A percentile compares a stretch with the other conserved stretches of the same genome.
These are phyloP conservation scores for Trametes coccinea DNA, from an alignment of 768 basidiomycete species.

Conservation along the genomic window DNA sequence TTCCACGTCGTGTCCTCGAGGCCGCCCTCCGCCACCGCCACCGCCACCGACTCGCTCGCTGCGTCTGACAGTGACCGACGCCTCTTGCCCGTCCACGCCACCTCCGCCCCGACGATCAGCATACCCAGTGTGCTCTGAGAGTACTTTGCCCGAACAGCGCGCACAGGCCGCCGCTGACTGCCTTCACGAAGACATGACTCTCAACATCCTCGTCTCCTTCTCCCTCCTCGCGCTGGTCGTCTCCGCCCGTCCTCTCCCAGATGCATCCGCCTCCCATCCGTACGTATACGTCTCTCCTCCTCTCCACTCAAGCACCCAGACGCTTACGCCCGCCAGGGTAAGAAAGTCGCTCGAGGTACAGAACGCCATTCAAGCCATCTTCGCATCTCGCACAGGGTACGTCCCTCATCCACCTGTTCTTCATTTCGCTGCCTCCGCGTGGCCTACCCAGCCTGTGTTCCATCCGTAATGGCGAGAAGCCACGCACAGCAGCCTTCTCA, in stretches of 20 bases:
- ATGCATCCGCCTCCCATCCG: constrained; percentile 29
- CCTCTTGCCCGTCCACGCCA: neutral
- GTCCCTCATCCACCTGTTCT: constrained; percentile 10
- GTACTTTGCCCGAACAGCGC: neutral
- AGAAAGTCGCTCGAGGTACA: constrained; percentile 31
- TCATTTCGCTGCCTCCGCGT: constrained; percentile 5
- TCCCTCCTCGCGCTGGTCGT: constrained; percentile 47
- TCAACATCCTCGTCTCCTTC: constrained; percentile 40
- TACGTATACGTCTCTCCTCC: constrained; percentile 23
- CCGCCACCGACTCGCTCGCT: constrained; percentile 1
- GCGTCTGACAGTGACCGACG: neutral
- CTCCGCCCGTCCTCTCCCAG: constrained; percentile 40
- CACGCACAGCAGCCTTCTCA: too few relatives aligned
- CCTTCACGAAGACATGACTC: constrained; percentile 33
- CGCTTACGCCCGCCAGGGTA: constrained; percentile 10
- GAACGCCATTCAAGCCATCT: constrained; percentile 37
- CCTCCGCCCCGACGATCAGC: constrained; percentile 18
- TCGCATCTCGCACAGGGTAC: constrained; percentile 40
- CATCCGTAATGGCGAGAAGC: too few relatives aligned
- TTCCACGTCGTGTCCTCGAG: neutral
- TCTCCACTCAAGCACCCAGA: neutral
- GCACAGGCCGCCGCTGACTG: constrained; percentile 4
- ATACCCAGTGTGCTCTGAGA: constrained; percentile 2
- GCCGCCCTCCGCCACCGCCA: neutral
- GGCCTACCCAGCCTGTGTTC: neutral